Base-by-base conservation (phyloP, 768 basidiomycete genomes). In the Amylocystis lapponica region DNA sequence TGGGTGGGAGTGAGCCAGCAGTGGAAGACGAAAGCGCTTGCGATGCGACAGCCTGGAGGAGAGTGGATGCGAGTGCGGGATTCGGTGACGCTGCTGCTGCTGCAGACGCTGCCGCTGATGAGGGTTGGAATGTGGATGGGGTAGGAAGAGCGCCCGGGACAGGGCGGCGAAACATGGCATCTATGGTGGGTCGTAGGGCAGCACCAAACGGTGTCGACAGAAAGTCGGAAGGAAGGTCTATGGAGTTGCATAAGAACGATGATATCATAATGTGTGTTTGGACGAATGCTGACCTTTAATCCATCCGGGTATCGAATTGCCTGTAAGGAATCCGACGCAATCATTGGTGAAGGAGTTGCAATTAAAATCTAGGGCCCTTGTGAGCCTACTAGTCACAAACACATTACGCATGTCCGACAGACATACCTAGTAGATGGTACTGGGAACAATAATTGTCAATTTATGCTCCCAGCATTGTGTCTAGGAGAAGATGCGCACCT, bases 341-440 rank as follows among this genome's bases (percentile, higher is more conserved):
- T 95, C 91, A 46, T 84, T 89, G 2, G 91, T 93, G 52, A 97
- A 97, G 2, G 88, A 86, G 61, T 97, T 97, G 63, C 93, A 96
- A 55, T 96, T 96, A 52, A 94, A 94, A 32, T 95, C 90, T 84
- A 49, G 12, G n/a, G 25, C n/a, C n/a, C n/a, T n/a, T n/a, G n/a
- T n/a, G n/a, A n/a, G n/a, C n/a, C n/a, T n/a, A n/a, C n/a, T n/a
- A n/a, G n/a, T n/a, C n/a, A n/a, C 6, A 33, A n/a, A 30, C 29
- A 30, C n/a, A 30, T 30, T 9, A n/a, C 9, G 29, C n/a, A 30
- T 30, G 29, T 30, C 20, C 32, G 22, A 14, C 47, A 32, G 32
- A 46, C 62, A 45, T 58, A 86, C 86, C 85, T 72, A 91, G 62
- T n/a, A 91, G 69, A 60, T 92, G 89, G 55, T 92, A 92, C 88